Evolutionary conservation across 1,284 basidiomycete genomes (phyloP).

Genomic region (Pterulicium gracile): DNA sequence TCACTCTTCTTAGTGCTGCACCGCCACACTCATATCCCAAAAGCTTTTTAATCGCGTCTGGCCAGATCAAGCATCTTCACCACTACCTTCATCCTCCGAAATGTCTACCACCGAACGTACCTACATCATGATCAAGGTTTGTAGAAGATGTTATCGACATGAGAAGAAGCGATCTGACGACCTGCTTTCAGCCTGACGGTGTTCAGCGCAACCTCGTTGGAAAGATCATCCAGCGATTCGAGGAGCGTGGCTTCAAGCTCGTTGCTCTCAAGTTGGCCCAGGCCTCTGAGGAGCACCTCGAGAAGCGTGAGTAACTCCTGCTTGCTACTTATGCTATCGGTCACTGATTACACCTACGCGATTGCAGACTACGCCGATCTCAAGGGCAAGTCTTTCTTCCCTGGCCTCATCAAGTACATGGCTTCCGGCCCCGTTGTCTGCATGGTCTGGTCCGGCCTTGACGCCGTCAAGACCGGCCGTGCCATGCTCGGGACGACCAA

Average conservation of each 20-base stretch:
- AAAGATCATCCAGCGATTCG: constrained; percentile 88
- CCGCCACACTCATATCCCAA: background rate
- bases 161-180: constrained; percentile 6
- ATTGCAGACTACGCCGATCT: constrained; percentile 87
- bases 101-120: constrained; percentile 69
- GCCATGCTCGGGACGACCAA: constrained; percentile 95
- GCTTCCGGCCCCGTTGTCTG: constrained; percentile 90
- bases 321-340: too few relatives aligned
- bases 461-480: constrained; percentile 95
- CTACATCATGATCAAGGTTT: constrained; percentile 86
- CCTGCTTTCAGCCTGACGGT: constrained; percentile 84
- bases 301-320: constrained; percentile 57
- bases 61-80: constrained; percentile 17
- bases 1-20: background rate
- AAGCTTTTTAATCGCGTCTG: background rate
- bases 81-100: constrained; percentile 19
- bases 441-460: constrained; percentile 96
- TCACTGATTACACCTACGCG: constrained; percentile 9
- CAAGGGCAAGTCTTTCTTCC: constrained; percentile 87
- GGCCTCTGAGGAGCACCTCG: constrained; percentile 72
- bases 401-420: constrained; percentile 91
- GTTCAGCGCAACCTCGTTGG: constrained; percentile 94
- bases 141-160: constrained; percentile 2
- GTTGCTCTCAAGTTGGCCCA: constrained; percentile 81
- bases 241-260: constrained; percentile 93